A percentile compares a stretch with the other conserved stretches of the same genome.
phyloP scores from a whole-genome alignment of 1,284 basidiomycete species.

The Coniferiporia sulphurascens region DNA sequence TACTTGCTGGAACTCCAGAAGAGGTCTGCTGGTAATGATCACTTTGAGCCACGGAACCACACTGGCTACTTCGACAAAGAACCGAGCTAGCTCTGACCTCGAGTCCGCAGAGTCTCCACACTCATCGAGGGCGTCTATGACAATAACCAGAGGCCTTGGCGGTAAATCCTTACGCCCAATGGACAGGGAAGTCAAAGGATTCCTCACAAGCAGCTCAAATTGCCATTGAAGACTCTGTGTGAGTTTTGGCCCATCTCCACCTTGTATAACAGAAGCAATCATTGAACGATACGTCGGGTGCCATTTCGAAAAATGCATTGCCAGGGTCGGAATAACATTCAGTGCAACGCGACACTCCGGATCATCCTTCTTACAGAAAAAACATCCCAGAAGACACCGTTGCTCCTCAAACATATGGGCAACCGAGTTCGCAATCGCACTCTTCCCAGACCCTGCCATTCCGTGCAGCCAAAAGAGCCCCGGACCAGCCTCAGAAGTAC shows the following conservation, averaged over 20 bases:
- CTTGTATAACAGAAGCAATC: background rate
- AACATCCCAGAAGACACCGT: background rate
- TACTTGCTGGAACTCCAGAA: background rate
- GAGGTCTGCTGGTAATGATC: background rate
- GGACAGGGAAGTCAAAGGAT: background rate
- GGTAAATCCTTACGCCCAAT: background rate
- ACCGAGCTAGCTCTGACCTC: background rate
- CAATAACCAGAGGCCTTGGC: background rate
- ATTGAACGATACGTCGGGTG: background rate
- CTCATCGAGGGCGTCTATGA: background rate
- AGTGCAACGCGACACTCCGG: background rate
- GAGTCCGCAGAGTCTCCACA: background rate
- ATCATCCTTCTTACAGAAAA: constrained; percentile 5
- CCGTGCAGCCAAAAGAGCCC: constrained; percentile 8
- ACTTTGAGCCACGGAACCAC: background rate
- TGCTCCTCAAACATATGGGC: background rate
- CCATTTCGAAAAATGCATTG: background rate
- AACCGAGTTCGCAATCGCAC: constrained; percentile 4
- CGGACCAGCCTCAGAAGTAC: background rate
- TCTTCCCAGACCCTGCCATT: constrained; percentile 3
- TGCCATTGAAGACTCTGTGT: background rate
- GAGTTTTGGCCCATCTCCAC: background rate
- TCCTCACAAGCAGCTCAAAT: background rate
- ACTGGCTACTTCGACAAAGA: background rate
- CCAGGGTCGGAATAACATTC: background rate